Evolutionary conservation across 2,329 filamentous ascomycete genomes (phyloP), one percentile per base, ranked within the genome.

Genomic region (Monilinia fructicola): DNA sequence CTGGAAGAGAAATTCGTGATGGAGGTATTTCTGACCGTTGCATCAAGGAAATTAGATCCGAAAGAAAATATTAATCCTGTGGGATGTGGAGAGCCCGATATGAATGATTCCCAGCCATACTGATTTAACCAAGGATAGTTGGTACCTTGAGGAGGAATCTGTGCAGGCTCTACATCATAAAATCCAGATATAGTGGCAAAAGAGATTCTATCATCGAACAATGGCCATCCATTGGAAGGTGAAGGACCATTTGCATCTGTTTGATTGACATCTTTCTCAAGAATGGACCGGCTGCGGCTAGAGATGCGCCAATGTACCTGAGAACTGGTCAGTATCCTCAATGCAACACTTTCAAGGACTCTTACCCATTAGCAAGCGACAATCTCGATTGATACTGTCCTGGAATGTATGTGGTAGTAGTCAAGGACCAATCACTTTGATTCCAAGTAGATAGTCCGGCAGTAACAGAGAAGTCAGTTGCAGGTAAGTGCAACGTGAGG

Each of bases 61-160:
- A 85, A 77, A 63, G 86, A 81, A 23, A 90, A 79, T 46, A 87
- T 76, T 48, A 90, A 77, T 1, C 84, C 86, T 35, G 82, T 82
- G 82, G 87, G 90, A 74, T 91, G 89, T 9, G 90, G 90, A 21
- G 92, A 82, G 31, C 90, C 90, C 62, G 84, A 85, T 69, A 91
- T 89, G 61, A 90, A 87, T 71, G 85, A 89, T 72, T 92, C 89
- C 67, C 85, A 84, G 9, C 88, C 88, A 76, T 90, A 89, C 70
- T 91, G 85, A 66, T 85, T 81, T 54, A 92, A 76, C 88, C 89
- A 91, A 0, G 82, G 81, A 71, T 88, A 90, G 71, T 91, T 91
- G 9, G 84, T 83, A 0, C 83, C 82, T 54, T 85, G 86, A 7
- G 55, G 46, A 16, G 54, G 63, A 1, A 65, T 46, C 0, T 83